These are phyloP conservation scores for Lolium perenne DNA, from an alignment of 176 grass and related monocot genomes.

Conservation along the genomic window DNA sequence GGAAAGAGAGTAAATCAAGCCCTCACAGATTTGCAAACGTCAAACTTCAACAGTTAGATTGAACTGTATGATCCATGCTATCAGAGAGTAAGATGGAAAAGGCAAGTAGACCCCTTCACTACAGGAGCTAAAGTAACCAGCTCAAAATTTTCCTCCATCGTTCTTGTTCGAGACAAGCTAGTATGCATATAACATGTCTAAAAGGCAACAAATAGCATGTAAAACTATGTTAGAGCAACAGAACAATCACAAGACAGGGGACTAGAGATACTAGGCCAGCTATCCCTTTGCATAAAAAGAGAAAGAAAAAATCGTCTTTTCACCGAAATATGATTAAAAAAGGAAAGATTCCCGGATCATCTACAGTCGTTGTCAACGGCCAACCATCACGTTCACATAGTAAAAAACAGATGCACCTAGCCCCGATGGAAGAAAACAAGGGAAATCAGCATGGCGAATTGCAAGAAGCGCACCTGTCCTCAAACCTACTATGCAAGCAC, in stretches of 20 bases:
- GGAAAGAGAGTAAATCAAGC: background rate
- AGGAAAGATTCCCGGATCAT: background rate
- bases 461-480: constrained; percentile 45
- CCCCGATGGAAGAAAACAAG: background rate
- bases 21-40: background rate
- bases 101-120: background rate
- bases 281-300: background rate
- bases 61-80: background rate
- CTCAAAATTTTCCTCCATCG: background rate
- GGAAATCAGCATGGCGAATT: background rate
- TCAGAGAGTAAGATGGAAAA: background rate
- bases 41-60: background rate
- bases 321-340: background rate
- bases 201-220: background rate
- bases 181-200: background rate
- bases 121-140: constrained; percentile 11
- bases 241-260: background rate
- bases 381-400: background rate
- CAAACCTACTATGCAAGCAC: background rate
- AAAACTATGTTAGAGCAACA: background rate
- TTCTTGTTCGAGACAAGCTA: background rate
- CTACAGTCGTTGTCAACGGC: background rate
- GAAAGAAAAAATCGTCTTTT: background rate
- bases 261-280: background rate
- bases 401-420: background rate